Evolutionary conservation across 345 rosid species (phyloP), one percentile per base, ranked within the genome.

Genomic region (Citrus hindsii): DNA sequence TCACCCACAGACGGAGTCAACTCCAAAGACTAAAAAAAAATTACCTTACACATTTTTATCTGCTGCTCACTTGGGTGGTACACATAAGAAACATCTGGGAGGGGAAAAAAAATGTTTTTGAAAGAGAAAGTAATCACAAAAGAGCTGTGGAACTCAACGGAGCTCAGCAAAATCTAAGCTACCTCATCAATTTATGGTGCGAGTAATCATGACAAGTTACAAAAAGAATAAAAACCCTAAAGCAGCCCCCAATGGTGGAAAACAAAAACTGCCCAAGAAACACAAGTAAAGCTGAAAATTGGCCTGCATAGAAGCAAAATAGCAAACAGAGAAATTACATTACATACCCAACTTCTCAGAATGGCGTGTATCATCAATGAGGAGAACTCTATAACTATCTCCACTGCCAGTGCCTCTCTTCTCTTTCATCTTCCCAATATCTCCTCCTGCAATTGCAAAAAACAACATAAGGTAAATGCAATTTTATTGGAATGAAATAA

Each of bases 361-460:
- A 46, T 84, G 86, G 40, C 80, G 58, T 42, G 42, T 37, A 72
- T 84, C 84, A 33, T 84, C 82, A 32, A 84, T 19, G 46, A 84
- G 81, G 56, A 84, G 48, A 65, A 84, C 83, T 69, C 83, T 81
- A 42, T 81, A 84, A 46, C 83, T 79, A 71, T 81, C 87, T 63
- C 84, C 87, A 62, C 79, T 76, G 18, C 82, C 83, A 3, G 35
- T 69, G 8, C 82, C 37, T 69, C 40, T 81, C 66, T 69, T 79
- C n/a, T 68, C 67, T 46, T 38, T 79, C 56, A 64, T 25, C 14
- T 40, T 71, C 56, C 87, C 87, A n/a, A 79, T 79, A 58, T 84
- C 87, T 35, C 87, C 84, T 67, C 84, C 87, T 81, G 74, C 40
- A 33, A 37, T 71, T 1, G 51, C 51, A 46, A 46, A 13, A 46